phyloP scores from a whole-genome alignment of 176 grass and related monocot genomes.

The Hordeum marinum region DNA sequence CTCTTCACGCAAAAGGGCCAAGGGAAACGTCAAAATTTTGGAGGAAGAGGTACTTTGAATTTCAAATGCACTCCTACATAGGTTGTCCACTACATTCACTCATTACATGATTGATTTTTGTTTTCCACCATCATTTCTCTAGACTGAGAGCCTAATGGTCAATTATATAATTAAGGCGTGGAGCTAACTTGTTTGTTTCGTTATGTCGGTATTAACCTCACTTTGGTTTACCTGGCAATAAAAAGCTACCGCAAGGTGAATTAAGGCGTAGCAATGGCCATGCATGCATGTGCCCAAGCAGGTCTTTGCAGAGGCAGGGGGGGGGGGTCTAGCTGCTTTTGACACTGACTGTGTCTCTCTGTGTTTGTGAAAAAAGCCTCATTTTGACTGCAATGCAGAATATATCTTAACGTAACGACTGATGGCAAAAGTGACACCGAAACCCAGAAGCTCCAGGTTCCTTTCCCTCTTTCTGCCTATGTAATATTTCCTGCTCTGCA shows the following conservation, averaged over 20 bases:
- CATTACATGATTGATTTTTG: neutral
- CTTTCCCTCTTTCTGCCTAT: neutral
- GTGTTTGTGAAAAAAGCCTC: neutral
- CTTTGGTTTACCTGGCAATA: too few relatives aligned
- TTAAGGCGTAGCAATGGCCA: neutral
- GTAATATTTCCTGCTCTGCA: neutral
- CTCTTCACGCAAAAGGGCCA: neutral
- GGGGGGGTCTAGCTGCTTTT: neutral
- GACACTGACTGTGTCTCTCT: neutral
- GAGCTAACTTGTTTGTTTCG: constrained; percentile 15
- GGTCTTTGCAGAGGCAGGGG: neutral
- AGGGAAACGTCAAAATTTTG: constrained; percentile 16
- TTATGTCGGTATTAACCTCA: constrained; percentile 14
- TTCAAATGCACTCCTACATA: neutral
- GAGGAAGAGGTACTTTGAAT: constrained; percentile 29
- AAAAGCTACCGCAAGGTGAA: neutral
- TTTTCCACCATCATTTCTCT: neutral
- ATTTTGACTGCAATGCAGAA: neutral
- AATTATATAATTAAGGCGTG: constrained; percentile 1
- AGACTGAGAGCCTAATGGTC: too few relatives aligned
- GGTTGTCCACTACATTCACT: neutral
- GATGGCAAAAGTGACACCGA: constrained; percentile 6
- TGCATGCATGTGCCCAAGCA: constrained; percentile 1
- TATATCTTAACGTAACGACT: neutral
- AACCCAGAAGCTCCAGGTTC: neutral